Conservation (phyloP, 257 asterid genomes). For the Thymus mandschuricus region DNA sequence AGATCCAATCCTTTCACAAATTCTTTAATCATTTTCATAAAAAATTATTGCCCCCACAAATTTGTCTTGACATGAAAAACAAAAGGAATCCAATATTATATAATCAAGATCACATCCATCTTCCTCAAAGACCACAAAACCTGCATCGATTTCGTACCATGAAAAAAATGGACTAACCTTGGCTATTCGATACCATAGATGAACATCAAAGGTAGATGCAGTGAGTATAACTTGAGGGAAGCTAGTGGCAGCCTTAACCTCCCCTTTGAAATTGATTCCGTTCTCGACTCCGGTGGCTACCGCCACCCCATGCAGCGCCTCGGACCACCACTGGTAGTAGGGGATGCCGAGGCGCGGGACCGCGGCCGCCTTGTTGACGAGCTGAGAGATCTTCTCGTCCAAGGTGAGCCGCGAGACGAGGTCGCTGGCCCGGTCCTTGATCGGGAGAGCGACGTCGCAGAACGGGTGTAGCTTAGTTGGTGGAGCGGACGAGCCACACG, state of each 20-base stretch:
- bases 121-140: neutral
- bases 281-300: conserved; percentile 43
- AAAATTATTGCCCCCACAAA: conserved; percentile 20
- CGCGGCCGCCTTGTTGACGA: conserved; percentile 54
- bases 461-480: conserved; percentile 34
- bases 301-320: conserved; percentile 62
- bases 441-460: conserved; percentile 39
- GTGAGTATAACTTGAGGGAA: conserved; percentile 84
- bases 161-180: conserved; percentile 42
- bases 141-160: neutral
- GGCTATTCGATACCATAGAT: conserved; percentile 74
- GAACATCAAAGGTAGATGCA: conserved; percentile 68
- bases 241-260: conserved; percentile 53
- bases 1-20: neutral
- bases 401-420: conserved; percentile 49
- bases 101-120: conserved; percentile 20
- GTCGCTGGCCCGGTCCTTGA: conserved; percentile 38
- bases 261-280: conserved; percentile 43
- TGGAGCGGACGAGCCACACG: conserved; percentile 37
- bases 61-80: conserved; percentile 18
- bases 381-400: conserved; percentile 55
- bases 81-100: neutral
- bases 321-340: conserved; percentile 65
- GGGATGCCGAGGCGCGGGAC: conserved; percentile 52
- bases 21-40: neutral